These are phyloP conservation scores for Laburnicola sp. DNA, from an alignment of 2,329 filamentous ascomycete species.

Conservation along the genomic window DNA sequence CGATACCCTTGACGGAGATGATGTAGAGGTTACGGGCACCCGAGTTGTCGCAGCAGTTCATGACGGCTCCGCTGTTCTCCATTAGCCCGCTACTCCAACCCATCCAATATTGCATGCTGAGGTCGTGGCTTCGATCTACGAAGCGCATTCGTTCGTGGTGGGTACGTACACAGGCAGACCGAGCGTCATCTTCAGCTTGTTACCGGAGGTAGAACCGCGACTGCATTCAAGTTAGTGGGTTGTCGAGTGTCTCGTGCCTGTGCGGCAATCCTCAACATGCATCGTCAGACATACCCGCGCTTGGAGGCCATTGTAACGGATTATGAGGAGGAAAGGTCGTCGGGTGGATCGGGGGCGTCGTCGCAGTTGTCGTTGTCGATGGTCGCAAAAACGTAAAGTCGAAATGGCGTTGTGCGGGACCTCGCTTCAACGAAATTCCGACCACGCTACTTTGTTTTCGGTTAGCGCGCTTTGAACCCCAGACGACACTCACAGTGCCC, in stretches of 20 bases:
- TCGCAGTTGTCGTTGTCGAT: conserved; percentile 27
- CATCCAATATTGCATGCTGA: neutral
- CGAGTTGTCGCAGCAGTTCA: conserved; percentile 99
- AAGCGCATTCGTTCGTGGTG: conserved; percentile 21
- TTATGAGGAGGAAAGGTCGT: conserved; percentile 24
- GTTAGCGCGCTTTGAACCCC: neutral
- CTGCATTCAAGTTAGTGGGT: conserved; percentile 46
- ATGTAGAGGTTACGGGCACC: conserved; percentile 99
- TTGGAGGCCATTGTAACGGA: conserved; percentile 46
- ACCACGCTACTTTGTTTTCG: neutral
- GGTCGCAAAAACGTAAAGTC: conserved; percentile 5
- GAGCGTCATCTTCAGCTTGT: conserved; percentile 99
- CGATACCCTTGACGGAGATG: conserved; percentile 98
- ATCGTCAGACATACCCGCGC: conserved; percentile 40
- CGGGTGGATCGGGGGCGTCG: conserved; percentile 32
- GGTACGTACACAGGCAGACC: conserved; percentile 96
- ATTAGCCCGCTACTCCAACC: conserved; percentile 26
- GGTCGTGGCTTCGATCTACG: neutral
- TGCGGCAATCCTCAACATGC: neutral
- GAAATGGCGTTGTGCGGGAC: conserved; percentile 6
- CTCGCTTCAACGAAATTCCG: conserved; percentile 8
- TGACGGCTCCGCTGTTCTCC: conserved; percentile 82
- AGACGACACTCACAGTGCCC: too few species aligned
- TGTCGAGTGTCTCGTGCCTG: neutral
- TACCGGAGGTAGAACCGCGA: conserved; percentile 84